Conservation (phyloP, 768 basidiomycete genomes). For the Imleria badia region DNA sequence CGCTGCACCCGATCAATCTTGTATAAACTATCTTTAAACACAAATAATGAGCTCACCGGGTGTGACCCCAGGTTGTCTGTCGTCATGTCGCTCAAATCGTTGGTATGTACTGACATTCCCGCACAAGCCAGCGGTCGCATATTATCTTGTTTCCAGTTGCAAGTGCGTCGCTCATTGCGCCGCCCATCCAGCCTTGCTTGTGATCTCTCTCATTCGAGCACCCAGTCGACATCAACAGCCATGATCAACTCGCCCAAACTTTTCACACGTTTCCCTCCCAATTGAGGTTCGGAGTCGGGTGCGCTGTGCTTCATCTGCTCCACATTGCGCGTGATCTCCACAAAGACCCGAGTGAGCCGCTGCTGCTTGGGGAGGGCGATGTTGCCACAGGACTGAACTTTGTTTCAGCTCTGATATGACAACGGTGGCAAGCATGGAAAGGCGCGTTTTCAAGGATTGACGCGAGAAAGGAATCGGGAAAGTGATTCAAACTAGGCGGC, state of each 20-base stretch:
- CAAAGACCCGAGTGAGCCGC: neutral
- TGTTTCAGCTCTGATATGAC: slow-evolving; percentile 1
- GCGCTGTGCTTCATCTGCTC: neutral
- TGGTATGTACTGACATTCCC: too few species aligned
- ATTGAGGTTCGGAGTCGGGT: neutral
- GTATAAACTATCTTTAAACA: too few species aligned
- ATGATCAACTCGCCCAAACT: slow-evolving; percentile 6
- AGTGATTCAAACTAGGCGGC: slow-evolving; percentile 6
- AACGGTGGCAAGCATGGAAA: slow-evolving; percentile 3
- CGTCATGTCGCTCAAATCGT: too few species aligned
- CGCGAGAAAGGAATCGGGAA: slow-evolving; percentile 10
- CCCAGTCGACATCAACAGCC: slow-evolving; percentile 8
- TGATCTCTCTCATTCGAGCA: too few species aligned
- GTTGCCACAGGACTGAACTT: slow-evolving; percentile 3
- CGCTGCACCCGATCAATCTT: too few species aligned
- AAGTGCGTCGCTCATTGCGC: too few species aligned
- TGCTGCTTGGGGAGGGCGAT: neutral
- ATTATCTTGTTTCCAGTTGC: too few species aligned
- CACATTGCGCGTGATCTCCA: neutral
- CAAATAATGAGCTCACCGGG: too few species aligned
- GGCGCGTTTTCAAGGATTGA: slow-evolving; percentile 7
- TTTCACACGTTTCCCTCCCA: neutral
- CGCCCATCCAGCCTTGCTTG: too few species aligned
- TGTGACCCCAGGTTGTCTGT: too few species aligned
- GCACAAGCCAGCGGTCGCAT: too few species aligned